Evolutionary conservation across 2,329 filamentous ascomycete genomes (phyloP), one percentile per base, ranked within the genome.

Genomic region (Diaporthe eres): DNA sequence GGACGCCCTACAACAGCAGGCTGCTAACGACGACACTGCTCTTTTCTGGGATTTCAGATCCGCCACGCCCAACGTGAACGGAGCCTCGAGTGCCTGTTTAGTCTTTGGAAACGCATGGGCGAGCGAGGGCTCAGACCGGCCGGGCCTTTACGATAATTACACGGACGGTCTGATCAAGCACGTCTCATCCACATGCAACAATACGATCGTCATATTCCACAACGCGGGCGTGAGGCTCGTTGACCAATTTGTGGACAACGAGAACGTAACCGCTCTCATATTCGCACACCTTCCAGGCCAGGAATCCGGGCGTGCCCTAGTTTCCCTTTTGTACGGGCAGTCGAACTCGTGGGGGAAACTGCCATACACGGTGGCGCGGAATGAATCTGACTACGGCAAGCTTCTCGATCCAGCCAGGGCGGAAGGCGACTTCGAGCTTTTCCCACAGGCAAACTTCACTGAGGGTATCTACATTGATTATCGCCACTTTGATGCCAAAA

Each of bases 81-180:
- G 85, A 2, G 82, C 78, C 5, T 87, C 88, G 1, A 89, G 95
- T 79, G 87, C 94, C 9, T 97, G 95, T 77, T 83, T 93, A 2
- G 90, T 93, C 0, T 90, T 93, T 78, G 89, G 91, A 78, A 94
- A 94, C 80, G 89, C 88, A 10, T 94, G 93, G 82, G 91, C 93
- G 1, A 92, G 93, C 1, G 95, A 98, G 83, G 94, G 93, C 1
- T 93, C 89, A 77, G 88, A 94, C 75, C 87, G 91, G 63, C 85
- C 90, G 0, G 87, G 87, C 10, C 85, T 94, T 55, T 87, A 88
- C 42, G 94, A 96, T 81, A 92, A 93, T 76, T 91, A 90, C 71
- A 92, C 90, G 1, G 91, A 94, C 77, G 83, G 82, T 0, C 83
- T 93, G 0, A 87, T 93, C 58, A 83, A 83, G 1, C 87, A 89